These are phyloP conservation scores for Penicillium sp. DNA, from an alignment of 2,329 filamentous ascomycete genomes.

Conservation along the genomic window DNA sequence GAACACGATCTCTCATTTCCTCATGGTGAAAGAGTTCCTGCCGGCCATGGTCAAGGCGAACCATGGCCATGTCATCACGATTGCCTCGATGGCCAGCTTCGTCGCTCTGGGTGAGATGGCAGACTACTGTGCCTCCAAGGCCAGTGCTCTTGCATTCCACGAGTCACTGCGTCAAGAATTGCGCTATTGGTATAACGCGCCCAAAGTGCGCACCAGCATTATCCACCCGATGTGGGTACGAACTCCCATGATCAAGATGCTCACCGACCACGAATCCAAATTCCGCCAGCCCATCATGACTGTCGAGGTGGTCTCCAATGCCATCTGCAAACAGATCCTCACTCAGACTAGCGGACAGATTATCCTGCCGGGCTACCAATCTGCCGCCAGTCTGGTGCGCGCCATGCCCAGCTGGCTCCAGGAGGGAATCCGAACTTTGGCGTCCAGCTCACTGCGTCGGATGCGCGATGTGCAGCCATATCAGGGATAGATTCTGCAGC, in stretches of 20 bases:
- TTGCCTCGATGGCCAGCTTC: conserved; percentile 60
- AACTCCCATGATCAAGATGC: conserved; percentile 51
- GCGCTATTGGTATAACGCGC: conserved; percentile 39
- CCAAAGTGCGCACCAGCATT: conserved; percentile 43
- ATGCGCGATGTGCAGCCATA: conserved; percentile 27
- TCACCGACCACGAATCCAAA: conserved; percentile 35
- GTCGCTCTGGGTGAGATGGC: conserved; percentile 53
- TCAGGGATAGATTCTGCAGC: background rate
- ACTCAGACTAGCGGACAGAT: conserved; percentile 55
- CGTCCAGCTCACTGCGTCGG: conserved; percentile 28
- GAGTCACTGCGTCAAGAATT: conserved; percentile 51
- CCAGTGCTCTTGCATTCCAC: conserved; percentile 58
- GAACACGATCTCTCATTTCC: conserved; percentile 57
- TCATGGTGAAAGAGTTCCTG: conserved; percentile 56
- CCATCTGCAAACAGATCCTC: conserved; percentile 56
- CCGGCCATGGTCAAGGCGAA: conserved; percentile 56
- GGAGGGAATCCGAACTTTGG: conserved; percentile 39
- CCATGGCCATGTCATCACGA: conserved; percentile 61
- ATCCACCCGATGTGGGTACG: conserved; percentile 50
- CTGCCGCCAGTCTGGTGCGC: conserved; percentile 29
- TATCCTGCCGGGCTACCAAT: conserved; percentile 49
- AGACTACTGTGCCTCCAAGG: conserved; percentile 59
- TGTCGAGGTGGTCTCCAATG: conserved; percentile 48
- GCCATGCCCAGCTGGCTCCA: conserved; percentile 53
- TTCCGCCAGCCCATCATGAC: conserved; percentile 43